A percentile compares a stretch with the other conserved stretches of the same genome.
Conservation (phyloP, 257 asterid genomes). For the Mitragyna speciosa region DNA sequence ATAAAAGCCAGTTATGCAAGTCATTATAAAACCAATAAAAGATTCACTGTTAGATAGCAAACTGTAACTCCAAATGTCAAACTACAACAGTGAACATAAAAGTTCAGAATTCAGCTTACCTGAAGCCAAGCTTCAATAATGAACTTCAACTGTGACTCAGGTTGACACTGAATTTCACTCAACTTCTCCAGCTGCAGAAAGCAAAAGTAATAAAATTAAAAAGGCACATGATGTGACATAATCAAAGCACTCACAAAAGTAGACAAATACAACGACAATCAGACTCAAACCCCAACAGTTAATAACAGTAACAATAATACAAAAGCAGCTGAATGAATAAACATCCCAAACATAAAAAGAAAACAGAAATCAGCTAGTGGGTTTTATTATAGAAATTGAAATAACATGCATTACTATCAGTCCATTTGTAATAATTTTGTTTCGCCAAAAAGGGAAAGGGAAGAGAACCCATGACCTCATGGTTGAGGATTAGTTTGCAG, state of each 20-base stretch:
- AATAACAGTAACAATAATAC: background rate
- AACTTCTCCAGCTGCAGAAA: constrained; percentile 80
- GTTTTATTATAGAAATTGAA: background rate
- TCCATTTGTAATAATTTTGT: background rate
- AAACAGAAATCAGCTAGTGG: background rate
- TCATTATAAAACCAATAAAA: background rate
- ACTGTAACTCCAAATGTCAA: background rate
- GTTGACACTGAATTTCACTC: constrained; percentile 80
- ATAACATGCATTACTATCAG: background rate
- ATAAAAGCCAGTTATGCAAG: background rate
- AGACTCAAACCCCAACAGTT: background rate
- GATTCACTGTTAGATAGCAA: background rate
- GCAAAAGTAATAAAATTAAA: background rate
- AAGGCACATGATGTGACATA: background rate
- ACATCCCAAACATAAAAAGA: background rate
- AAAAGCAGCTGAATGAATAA: background rate
- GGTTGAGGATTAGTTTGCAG: background rate
- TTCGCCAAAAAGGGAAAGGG: background rate
- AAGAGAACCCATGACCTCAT: background rate
- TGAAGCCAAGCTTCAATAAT: constrained; percentile 95
- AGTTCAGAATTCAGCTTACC: constrained; percentile 36
- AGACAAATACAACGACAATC: background rate
- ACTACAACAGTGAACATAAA: background rate
- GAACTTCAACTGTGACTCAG: constrained; percentile 87
- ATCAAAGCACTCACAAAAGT: background rate